Conservation (phyloP, 192 early-diverging fungal genomes). For the Funneliformis mosseae region DNA sequence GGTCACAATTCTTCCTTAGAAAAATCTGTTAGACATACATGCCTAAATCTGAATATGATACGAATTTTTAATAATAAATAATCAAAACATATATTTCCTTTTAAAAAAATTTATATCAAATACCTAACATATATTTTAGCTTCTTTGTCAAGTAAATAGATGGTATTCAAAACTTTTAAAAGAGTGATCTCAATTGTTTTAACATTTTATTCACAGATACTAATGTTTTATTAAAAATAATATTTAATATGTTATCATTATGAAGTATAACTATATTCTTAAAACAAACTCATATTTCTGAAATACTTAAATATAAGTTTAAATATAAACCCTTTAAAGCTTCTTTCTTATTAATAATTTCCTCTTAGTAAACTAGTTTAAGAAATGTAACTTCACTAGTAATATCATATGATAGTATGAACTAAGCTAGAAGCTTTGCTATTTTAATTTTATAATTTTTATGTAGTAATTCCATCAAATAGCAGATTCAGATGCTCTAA, state of each 20-base stretch:
- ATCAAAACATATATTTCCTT: too few species aligned
- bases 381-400: neutral
- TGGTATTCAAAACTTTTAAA: conserved; percentile 29
- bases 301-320: neutral
- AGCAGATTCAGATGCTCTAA: neutral
- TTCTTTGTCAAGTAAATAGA: conserved; percentile 44
- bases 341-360: neutral
- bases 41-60: conserved; percentile 39
- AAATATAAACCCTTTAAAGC: neutral
- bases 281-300: neutral
- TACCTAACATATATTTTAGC: conserved; percentile 39
- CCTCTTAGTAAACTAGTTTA: conserved; percentile 6
- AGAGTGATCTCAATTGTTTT: conserved; percentile 28
- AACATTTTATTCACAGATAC: conserved; percentile 10
- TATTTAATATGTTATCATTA: neutral
- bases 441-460: neutral
- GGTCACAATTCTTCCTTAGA: conserved; percentile 23
- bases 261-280: too few species aligned
- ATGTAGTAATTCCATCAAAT: conserved; percentile 10
- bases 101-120: neutral
- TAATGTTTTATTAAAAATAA: conserved; percentile 2
- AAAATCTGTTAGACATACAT: conserved; percentile 42
- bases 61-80: neutral
- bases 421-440: neutral
- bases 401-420: neutral